phyloP scores from a whole-genome alignment of 345 rosid species.

The Dipteronia sinensis region DNA sequence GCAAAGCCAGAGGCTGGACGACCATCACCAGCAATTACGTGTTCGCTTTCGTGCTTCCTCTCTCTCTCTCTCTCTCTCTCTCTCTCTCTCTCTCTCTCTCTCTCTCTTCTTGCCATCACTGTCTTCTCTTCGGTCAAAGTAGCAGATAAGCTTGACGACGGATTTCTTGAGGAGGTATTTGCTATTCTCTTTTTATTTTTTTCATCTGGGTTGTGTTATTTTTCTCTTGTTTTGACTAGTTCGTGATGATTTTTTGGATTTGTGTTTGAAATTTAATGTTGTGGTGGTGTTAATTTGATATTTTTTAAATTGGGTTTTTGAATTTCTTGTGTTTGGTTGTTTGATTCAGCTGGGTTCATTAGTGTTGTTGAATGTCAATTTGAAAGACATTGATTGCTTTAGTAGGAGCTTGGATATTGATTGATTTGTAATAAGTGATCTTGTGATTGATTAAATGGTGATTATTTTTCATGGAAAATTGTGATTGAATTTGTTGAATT shows the following conservation, averaged over 20 bases:
- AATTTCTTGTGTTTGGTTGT: not conserved
- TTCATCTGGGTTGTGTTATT: not conserved
- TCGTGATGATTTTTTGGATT: not conserved
- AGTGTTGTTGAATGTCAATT: not conserved
- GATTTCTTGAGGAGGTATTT: slow-evolving; percentile 75
- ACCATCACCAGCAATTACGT: slow-evolving; percentile 51
- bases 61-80: too few species aligned
- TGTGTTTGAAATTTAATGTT: not conserved
- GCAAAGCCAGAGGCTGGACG: slow-evolving; percentile 33
- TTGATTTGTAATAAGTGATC: too few species aligned
- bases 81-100: too few species aligned
- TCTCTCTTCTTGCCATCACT: slow-evolving; percentile 69
- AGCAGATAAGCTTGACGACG: slow-evolving; percentile 68
- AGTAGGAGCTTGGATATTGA: not conserved
- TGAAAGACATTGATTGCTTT: not conserved
- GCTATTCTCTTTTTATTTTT: too few species aligned
- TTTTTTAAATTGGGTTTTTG: not conserved
- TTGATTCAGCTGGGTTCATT: not conserved
- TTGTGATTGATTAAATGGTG: too few species aligned
- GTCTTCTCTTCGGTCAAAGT: slow-evolving; percentile 61
- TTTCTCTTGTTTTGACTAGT: not conserved
- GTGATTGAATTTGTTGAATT: too few species aligned
- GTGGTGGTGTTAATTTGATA: not conserved
- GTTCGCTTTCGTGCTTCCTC: slow-evolving; percentile 67
- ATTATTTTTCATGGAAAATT: too few species aligned